phyloP scores from a whole-genome alignment of 2,329 filamentous ascomycete genomes.

The Davidsoniella australis region DNA sequence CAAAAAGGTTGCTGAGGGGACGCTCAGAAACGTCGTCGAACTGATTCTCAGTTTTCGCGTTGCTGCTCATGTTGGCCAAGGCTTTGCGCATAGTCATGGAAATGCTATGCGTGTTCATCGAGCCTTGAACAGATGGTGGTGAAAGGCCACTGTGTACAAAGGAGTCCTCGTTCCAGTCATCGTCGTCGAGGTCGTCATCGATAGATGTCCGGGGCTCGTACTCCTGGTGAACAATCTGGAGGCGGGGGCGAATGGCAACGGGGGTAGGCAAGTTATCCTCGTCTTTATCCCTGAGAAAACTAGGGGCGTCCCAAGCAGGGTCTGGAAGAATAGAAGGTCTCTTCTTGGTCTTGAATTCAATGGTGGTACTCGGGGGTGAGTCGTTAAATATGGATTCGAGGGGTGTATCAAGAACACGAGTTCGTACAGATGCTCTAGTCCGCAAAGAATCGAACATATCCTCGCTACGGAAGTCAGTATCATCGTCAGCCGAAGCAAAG shows the following conservation, averaged over 20 bases:
- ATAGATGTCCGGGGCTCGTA: slow-evolving; percentile 30
- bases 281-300: slow-evolving; percentile 33
- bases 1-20: slow-evolving; percentile 54
- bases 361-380: slow-evolving; percentile 47
- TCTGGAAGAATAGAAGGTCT: slow-evolving; percentile 11
- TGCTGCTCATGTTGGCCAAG: slow-evolving; percentile 33
- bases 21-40: slow-evolving; percentile 23
- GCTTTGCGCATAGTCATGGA: slow-evolving; percentile 37
- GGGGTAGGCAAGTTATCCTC: slow-evolving; percentile 41
- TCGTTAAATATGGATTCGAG: slow-evolving; percentile 71
- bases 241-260: slow-evolving; percentile 6
- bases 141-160: slow-evolving; percentile 37
- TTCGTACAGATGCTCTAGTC: slow-evolving; percentile 50
- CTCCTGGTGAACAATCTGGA: slow-evolving; percentile 3
- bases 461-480: slow-evolving; percentile 64
- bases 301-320: slow-evolving; percentile 12
- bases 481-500: slow-evolving; percentile 53
- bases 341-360: slow-evolving; percentile 15
- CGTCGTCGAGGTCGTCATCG: slow-evolving; percentile 45
- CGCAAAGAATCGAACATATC: slow-evolving; percentile 62
- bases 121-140: slow-evolving; percentile 33
- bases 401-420: slow-evolving; percentile 50
- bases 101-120: slow-evolving; percentile 34
- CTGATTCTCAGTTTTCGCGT: slow-evolving; percentile 16
- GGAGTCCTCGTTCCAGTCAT: slow-evolving; percentile 40